Conservation (phyloP, 225 moss, liverwort and hornwort species). For the Neckera pumila region DNA sequence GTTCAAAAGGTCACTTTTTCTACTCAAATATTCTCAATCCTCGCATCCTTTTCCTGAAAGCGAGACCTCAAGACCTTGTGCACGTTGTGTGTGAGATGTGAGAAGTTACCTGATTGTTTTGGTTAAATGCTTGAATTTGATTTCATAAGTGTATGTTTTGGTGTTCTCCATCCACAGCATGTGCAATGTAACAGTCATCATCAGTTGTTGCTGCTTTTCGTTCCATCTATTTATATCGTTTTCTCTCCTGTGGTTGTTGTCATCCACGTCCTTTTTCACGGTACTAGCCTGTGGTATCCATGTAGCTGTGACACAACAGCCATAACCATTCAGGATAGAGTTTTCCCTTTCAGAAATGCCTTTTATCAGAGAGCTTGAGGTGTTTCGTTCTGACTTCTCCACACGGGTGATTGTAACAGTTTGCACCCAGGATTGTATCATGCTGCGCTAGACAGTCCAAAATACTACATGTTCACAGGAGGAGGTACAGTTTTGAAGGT, state of each 20-base stretch:
- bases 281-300: background rate
- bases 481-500: conserved; percentile 93
- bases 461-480: conserved; percentile 86
- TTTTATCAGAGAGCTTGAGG: background rate
- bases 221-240: background rate
- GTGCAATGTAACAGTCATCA: background rate
- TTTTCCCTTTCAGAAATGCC: background rate
- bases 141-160: background rate
- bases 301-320: background rate
- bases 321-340: background rate
- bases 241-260: background rate
- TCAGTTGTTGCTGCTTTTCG: background rate
- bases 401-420: conserved; percentile 13
- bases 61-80: background rate
- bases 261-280: background rate
- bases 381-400: background rate
- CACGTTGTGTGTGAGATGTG: background rate
- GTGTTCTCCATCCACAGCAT: background rate
- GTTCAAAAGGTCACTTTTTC: conserved; percentile 52
- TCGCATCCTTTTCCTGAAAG: background rate
- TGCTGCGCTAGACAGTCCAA: conserved; percentile 66
- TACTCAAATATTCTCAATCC: background rate
- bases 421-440: conserved; percentile 73
- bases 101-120: background rate
- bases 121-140: background rate